Percentiles rank a stretch among this genome's conserved stretches.
Evolutionary conservation across 1,284 basidiomycete genomes (phyloP).

Genomic region (Anthracocystis setariae): DNA sequence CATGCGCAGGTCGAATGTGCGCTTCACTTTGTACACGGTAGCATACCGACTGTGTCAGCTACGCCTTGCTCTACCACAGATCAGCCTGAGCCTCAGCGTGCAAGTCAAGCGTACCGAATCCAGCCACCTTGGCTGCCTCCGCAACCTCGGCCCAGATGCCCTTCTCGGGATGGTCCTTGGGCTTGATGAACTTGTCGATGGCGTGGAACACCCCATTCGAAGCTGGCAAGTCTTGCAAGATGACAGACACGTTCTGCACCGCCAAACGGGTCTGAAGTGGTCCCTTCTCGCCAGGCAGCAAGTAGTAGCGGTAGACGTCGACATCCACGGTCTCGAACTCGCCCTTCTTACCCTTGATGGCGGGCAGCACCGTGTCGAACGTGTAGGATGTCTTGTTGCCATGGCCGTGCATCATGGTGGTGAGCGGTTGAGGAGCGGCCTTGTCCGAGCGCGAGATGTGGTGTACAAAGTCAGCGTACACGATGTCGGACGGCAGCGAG

Average conservation of each 20-base stretch:
- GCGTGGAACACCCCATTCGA: conserved; percentile 76
- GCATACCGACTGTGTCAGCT: too few relatives aligned
- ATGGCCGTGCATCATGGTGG: conserved; percentile 7
- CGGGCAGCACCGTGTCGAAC: conserved; percentile 49
- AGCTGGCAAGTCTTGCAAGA: conserved; percentile 72
- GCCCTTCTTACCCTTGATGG: conserved; percentile 28
- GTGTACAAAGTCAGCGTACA: conserved; percentile 73
- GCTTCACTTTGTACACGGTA: too few relatives aligned
- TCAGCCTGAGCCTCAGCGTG: conserved; percentile 23
- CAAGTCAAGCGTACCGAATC: conserved; percentile 46
- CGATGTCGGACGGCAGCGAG: conserved; percentile 73
- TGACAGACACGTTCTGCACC: conserved; percentile 72
- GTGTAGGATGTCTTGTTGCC: conserved; percentile 55
- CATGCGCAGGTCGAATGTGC: too few relatives aligned
- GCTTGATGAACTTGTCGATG: conserved; percentile 68
- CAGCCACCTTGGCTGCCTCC: conserved; percentile 21
- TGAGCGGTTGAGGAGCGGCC: background rate
- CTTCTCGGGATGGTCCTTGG: conserved; percentile 45
- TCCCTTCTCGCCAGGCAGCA: conserved; percentile 59
- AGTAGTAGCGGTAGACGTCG: conserved; percentile 52
- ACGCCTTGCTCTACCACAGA: conserved; percentile 19
- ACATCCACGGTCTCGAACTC: conserved; percentile 53
- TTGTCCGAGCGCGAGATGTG: conserved; percentile 38
- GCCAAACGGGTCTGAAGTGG: conserved; percentile 71
- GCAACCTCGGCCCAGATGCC: conserved; percentile 49